Base-by-base conservation (phyloP, 108 stramenopile species). In the Nitzschia inconspicua region DNA sequence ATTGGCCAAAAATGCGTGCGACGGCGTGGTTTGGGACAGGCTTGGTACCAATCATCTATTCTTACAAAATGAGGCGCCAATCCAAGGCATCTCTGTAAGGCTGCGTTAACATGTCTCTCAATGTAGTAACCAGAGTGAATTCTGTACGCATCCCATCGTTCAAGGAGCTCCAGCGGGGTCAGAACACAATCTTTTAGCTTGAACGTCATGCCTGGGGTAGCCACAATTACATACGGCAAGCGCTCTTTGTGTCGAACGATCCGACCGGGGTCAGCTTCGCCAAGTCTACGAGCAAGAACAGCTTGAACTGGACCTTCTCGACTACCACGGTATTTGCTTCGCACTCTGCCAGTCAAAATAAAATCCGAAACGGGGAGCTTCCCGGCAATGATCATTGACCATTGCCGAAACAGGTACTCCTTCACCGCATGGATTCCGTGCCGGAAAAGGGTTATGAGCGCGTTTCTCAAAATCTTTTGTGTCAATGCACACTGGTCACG, bases 121-220 rank as follows among this genome's bases (percentile, higher is more conserved):
- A 82, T 88, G 63, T 94, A 94, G 59, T 94, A 91, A 26, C 64
- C 59, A 24, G 86, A 60, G 60, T 91, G 82, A 44, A 94, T 79
- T 16, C 75, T 82, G 56, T 73, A 94, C 0, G 87, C 79, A 49
- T 88, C 88, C 93, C 93, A 94, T 60, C 82, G 88, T 61, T 89
- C 89, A n/a, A 94, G 57, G 8, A 91, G 75, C 57, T 94, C 93
- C 34, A 77, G 51, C n/a, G 93, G 93, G 3, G 93, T 89, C 40
- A 88, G 47, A 0, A 94, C 93, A 43, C 88, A 80, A 56, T 94
- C 89, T 35, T 85, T 76, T 29, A 94, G 62, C 23, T 75, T 75
- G 58, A 85, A 89, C 3, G 71, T 70, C 42, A 55, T 41, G 1
- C 93, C 89, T 22, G 89, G 89, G 22, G 82, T 77, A 22, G 89